Evolutionary conservation across 2,329 filamentous ascomycete genomes (phyloP), one percentile per base, ranked within the genome.

Genomic region (Hypoxylon sp.): DNA sequence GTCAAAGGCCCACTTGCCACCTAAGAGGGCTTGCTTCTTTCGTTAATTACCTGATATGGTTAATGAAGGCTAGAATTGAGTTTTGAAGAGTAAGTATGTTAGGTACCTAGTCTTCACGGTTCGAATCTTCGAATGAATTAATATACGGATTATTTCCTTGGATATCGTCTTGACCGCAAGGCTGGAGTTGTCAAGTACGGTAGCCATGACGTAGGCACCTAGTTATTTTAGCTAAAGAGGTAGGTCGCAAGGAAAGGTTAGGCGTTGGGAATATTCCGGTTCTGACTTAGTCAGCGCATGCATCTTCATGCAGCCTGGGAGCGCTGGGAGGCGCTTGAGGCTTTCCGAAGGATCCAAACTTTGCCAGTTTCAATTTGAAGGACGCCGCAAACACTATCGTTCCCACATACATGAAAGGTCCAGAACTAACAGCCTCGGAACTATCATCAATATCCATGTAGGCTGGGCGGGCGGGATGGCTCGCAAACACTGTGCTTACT

Each of bases 401-500:
- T 58, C 42, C 57, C 42, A 52, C 53, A 35, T 39, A 44, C 58
- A 6, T 27, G 24, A 27, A 21, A 32, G 53, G 62, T 52, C 66
- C 44, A 55, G 66, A 65, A 62, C 65, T 44, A 52, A 53, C 32
- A 52, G 50, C 37, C 39, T 54, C 58, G 46, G 42, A 17, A 52
- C 48, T 35, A 50, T 48, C 29, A 55, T 50, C 47, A 58, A 58
- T 61, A 58, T n/a, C 29, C 32, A 56, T 66, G 54, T 46, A 63
- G 53, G 48, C 52, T 58, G 50, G 39, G 37, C 29, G 31, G 24
- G 27, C 32, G 46, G 60, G 46, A 31, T 60, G 47, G 46, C 46
- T 64, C 37, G 57, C 63, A 52, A 64, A 51, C 44, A 59, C 67
- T 69, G 53, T 47, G 67, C 67, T 69, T 69, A 69, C 67, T 69